Percentiles rank a stretch among this genome's conserved stretches.
phyloP scores from a whole-genome alignment of 2,329 filamentous ascomycete genomes.

The Aspergillus unguis region DNA sequence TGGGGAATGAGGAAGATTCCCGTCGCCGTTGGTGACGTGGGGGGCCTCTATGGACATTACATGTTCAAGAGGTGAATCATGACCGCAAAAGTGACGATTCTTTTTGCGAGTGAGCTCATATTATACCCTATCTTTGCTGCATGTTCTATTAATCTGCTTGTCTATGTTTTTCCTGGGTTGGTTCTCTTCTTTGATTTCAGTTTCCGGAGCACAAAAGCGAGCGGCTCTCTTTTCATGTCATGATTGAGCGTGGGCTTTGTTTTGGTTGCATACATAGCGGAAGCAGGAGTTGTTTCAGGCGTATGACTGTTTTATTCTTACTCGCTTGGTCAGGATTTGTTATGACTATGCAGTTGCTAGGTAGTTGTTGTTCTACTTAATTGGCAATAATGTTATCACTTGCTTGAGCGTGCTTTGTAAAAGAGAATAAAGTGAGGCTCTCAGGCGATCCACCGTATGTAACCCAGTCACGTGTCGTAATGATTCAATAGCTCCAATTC shows the following conservation, averaged over 20 bases:
- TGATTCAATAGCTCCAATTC: constrained; percentile 1
- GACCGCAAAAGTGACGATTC: constrained; percentile 10
- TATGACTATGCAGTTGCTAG: not conserved
- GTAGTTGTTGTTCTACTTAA: not conserved
- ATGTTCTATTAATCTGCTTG: constrained; percentile 10
- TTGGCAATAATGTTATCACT: not conserved
- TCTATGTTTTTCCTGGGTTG: constrained; percentile 12
- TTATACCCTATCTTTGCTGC: constrained; percentile 17
- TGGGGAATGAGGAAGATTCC: constrained; percentile 77
- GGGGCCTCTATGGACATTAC: constrained; percentile 58
- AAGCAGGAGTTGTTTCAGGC: constrained; percentile 16
- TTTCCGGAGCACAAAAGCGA: constrained; percentile 15
- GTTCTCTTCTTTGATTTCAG: constrained; percentile 14
- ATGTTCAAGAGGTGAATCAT: constrained; percentile 53
- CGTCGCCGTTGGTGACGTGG: constrained; percentile 54
- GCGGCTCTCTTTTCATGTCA: constrained; percentile 12
- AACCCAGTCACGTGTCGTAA: constrained; percentile 8
- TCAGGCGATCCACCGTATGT: not conserved
- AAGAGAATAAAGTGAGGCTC: not conserved
- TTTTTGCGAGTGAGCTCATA: constrained; percentile 9
- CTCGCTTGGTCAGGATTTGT: not conserved
- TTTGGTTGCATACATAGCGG: constrained; percentile 24
- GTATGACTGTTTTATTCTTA: constrained; percentile 10
- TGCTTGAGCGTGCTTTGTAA: not conserved
- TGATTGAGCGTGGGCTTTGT: constrained; percentile 15